Conservation (phyloP, 345 rosid genomes). For the Ricinus communis region DNA sequence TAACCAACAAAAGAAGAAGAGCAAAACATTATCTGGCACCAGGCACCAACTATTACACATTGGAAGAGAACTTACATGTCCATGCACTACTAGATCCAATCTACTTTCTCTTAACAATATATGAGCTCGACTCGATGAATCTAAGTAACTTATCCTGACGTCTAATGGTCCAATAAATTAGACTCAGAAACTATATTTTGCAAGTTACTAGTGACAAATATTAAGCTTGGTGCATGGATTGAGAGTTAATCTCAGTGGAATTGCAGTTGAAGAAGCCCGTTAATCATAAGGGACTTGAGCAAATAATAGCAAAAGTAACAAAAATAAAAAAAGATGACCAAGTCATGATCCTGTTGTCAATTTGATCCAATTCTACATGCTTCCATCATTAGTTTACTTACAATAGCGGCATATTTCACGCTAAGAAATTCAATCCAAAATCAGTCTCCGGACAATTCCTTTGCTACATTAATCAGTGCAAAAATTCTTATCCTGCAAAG, state of each 20-base stretch:
- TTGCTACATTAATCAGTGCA: too few species aligned
- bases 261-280: background rate
- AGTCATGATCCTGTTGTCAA: too few species aligned
- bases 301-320: background rate
- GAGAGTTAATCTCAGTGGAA: too few species aligned
- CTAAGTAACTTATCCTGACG: background rate
- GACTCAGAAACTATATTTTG: too few species aligned
- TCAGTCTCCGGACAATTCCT: too few species aligned
- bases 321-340: background rate
- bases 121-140: background rate
- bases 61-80: background rate
- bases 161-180: too few species aligned
- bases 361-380: background rate
- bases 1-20: background rate
- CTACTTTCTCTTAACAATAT: background rate
- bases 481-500: background rate
- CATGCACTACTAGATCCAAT: background rate
- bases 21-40: background rate
- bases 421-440: too few species aligned
- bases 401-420: too few species aligned
- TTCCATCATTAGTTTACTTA: too few species aligned
- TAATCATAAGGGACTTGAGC: background rate
- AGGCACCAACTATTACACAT: background rate
- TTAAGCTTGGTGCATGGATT: too few species aligned
- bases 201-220: too few species aligned